phyloP scores from a whole-genome alignment of 176 grass and related monocot species.

The Chrysopogon serrulatus region DNA sequence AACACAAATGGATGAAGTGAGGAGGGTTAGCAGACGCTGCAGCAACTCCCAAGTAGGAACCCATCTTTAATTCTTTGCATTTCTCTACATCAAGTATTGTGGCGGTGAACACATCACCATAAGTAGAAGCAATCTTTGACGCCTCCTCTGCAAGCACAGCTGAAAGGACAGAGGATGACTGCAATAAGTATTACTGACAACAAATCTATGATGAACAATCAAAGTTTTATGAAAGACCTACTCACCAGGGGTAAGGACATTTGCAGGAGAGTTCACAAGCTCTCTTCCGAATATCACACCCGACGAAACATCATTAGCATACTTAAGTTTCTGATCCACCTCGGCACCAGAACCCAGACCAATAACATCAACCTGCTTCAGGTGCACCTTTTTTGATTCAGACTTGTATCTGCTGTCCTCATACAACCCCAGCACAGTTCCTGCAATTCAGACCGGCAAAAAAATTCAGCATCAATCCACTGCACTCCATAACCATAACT shows the following conservation, averaged over 20 bases:
- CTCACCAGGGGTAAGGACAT: too few relatives aligned
- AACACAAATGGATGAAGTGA: constrained; percentile 90
- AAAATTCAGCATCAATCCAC: background rate
- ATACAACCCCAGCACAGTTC: constrained; percentile 70
- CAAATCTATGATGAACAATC: too few relatives aligned
- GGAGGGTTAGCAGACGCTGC: constrained; percentile 84
- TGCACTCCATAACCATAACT: background rate
- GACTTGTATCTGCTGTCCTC: constrained; percentile 96
- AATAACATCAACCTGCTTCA: constrained; percentile 84
- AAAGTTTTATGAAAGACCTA: too few relatives aligned
- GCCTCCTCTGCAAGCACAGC: constrained; percentile 91
- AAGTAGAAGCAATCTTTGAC: constrained; percentile 62
- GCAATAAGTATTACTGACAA: background rate
- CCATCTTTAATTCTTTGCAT: constrained; percentile 94
- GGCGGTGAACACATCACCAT: constrained; percentile 88
- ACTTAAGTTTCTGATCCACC: constrained; percentile 73
- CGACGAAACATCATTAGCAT: constrained; percentile 69
- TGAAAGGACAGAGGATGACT: constrained; percentile 23
- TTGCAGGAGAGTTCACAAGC: too few relatives aligned
- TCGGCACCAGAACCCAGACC: constrained; percentile 64
- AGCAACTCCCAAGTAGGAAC: constrained; percentile 91
- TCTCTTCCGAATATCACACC: constrained; percentile 93
- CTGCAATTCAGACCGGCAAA: constrained; percentile 35
- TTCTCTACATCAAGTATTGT: constrained; percentile 84
- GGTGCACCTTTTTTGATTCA: constrained; percentile 73